Percentiles rank a stretch among this genome's conserved stretches.
These are phyloP conservation scores for Ascochyta koolunga DNA, from an alignment of 2,329 filamentous ascomycete genomes.

Conservation along the genomic window DNA sequence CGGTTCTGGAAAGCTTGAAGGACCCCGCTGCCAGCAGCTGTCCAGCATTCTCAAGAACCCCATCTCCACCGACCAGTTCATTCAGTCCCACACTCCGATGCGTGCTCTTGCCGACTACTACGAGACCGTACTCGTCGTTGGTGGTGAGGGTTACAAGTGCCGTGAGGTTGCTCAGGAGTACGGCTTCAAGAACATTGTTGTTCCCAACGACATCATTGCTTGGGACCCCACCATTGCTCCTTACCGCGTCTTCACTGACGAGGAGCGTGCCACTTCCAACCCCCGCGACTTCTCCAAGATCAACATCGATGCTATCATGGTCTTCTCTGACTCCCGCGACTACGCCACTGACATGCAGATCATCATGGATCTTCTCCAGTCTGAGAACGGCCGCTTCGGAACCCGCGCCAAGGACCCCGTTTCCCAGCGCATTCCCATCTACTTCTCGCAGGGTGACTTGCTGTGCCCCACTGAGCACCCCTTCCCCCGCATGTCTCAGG, in stretches of 20 bases:
- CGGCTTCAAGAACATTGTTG: constrained; percentile 74
- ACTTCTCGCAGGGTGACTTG: constrained; percentile 71
- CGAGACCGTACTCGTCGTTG: constrained; percentile 75
- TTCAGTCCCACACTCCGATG: constrained; percentile 80
- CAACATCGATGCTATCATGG: constrained; percentile 76
- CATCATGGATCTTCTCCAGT: constrained; percentile 74
- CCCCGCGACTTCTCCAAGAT: constrained; percentile 74
- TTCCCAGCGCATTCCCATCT: constrained; percentile 72
- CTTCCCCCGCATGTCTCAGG: constrained; percentile 72
- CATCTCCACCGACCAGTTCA: constrained; percentile 75
- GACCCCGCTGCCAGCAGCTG: constrained; percentile 68
- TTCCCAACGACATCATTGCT: constrained; percentile 75
- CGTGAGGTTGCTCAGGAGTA: constrained; percentile 75
- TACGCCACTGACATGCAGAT: constrained; percentile 78
- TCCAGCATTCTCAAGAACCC: constrained; percentile 69
- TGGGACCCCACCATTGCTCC: constrained; percentile 73
- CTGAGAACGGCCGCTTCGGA: constrained; percentile 69
- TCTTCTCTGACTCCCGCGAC: constrained; percentile 76
- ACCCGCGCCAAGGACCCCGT: constrained; percentile 71
- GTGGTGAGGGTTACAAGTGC: constrained; percentile 76
- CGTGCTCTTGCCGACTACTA: constrained; percentile 77
- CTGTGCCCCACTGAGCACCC: constrained; percentile 66
- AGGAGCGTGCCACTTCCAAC: constrained; percentile 69
- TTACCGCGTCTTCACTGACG: constrained; percentile 70
- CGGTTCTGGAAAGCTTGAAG: constrained; percentile 74